These are phyloP conservation scores for Trichoderma asperelloides DNA, from an alignment of 495 filamentous ascomycete species.

Conservation along the genomic window DNA sequence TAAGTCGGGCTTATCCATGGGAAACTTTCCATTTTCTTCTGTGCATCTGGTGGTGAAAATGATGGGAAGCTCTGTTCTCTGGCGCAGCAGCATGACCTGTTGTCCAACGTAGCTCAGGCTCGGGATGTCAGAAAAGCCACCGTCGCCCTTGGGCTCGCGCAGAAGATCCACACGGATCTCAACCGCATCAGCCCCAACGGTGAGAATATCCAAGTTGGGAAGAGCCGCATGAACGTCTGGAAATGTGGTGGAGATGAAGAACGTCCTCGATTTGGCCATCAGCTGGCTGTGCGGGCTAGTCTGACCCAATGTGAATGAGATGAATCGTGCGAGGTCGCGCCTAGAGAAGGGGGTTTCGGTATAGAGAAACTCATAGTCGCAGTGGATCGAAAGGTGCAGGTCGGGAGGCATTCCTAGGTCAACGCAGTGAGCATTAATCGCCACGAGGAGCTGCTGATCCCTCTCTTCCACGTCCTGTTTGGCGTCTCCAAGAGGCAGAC, in stretches of 20 bases:
- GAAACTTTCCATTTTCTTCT: slow-evolving; percentile 71
- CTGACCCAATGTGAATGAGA: slow-evolving; percentile 69
- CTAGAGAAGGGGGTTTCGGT: slow-evolving; percentile 59
- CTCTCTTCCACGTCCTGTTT: slow-evolving; percentile 40
- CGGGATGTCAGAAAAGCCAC: slow-evolving; percentile 49
- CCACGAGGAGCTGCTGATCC: slow-evolving; percentile 42
- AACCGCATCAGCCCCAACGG: slow-evolving; percentile 74
- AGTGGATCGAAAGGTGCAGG: slow-evolving; percentile 49
- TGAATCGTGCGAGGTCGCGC: slow-evolving; percentile 66
- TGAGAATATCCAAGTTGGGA: slow-evolving; percentile 75
- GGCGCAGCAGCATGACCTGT: slow-evolving; percentile 72
- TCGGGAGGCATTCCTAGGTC: slow-evolving; percentile 59
- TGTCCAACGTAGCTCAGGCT: slow-evolving; percentile 76
- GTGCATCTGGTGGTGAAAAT: slow-evolving; percentile 79
- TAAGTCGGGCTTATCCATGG: slow-evolving; percentile 65
- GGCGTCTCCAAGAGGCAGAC: slow-evolving; percentile 45
- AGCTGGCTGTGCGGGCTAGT: slow-evolving; percentile 64
- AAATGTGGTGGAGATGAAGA: slow-evolving; percentile 79
- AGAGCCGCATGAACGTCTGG: slow-evolving; percentile 76
- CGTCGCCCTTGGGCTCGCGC: slow-evolving; percentile 57
- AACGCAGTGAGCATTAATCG: slow-evolving; percentile 68
- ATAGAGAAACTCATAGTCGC: slow-evolving; percentile 80
- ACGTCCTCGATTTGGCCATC: slow-evolving; percentile 65
- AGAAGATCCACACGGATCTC: slow-evolving; percentile 76
- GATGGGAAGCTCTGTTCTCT: slow-evolving; percentile 76